These are phyloP conservation scores for Pilasporangium apinafurcum DNA, from an alignment of 352 stramenopile genomes.

Conservation along the genomic window DNA sequence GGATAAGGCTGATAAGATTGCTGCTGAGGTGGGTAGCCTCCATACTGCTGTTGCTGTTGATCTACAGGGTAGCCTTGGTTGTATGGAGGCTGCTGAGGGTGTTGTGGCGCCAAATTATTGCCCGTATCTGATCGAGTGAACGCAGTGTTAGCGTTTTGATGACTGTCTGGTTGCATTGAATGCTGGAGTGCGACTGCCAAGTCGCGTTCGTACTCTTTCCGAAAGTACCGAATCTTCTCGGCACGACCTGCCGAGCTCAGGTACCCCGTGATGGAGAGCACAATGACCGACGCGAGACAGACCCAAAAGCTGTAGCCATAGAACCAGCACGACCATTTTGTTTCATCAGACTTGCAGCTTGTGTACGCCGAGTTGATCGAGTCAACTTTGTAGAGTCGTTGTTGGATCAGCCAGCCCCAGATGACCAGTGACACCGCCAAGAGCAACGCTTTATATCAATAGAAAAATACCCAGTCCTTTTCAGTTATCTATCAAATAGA, in stretches of 20 bases:
- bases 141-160: conserved; percentile 1
- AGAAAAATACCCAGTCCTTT: conserved; percentile 5
- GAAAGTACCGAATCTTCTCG: conserved; percentile 83
- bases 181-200: conserved; percentile 70
- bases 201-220: conserved; percentile 76
- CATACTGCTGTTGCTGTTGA: conserved; percentile 7
- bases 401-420: conserved; percentile 71
- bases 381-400: conserved; percentile 75
- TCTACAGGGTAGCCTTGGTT: conserved; percentile 13
- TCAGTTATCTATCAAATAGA: neutral
- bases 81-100: conserved; percentile 9
- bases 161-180: conserved; percentile 48
- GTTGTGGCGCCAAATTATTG: conserved; percentile 17
- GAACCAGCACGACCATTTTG: conserved; percentile 81
- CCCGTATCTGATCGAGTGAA: conserved; percentile 40
- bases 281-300: conserved; percentile 72
- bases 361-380: conserved; percentile 71
- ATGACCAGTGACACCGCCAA: conserved; percentile 71
- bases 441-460: conserved; percentile 37
- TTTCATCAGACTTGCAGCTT: conserved; percentile 60
- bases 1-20: conserved; percentile 3
- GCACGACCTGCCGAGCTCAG: conserved; percentile 70
- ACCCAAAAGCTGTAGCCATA: conserved; percentile 86
- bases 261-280: conserved; percentile 73
- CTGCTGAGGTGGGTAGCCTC: neutral